Evolutionary conservation across 305 asterid genomes (phyloP), one percentile per base, ranked within the genome.

Genomic region (Solanum chacoense): DNA sequence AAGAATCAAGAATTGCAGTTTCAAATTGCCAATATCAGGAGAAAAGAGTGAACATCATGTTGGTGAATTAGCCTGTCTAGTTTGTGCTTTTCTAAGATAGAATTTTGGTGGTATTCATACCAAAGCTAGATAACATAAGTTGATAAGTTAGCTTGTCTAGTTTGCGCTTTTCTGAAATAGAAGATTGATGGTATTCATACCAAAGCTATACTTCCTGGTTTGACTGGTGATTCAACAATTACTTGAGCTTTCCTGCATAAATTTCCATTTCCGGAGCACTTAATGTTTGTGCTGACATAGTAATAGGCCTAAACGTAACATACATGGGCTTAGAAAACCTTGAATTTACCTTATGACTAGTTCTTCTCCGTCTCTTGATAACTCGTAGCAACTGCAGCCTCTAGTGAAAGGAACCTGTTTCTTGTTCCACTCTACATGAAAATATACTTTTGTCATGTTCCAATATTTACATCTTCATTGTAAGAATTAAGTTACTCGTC

Each of bases 351-450:
- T 90, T 90, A 96, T 94, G 88, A 95, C 91, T 73, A 94, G 89
- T 90, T 91, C 90, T 85, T 94, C 92, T 37, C 90, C 90, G 2
- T 91, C 88, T 24, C 88, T 91, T 87, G 94, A 91, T 86, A 94
- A 89, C 81, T 92, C 91, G 84, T 85, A 96, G 89, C 83, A 88
- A 94, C 96, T 93, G 94, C 94, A 93, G 65, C 99, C 98, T 93
- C 92, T 92, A 78, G 95, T 94, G 89, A 93, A 92, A 74, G 98
- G 98, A 76, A 95, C 92, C 91, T 90, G 94, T 88, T 91, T 93
- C 84, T 89, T 91, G 89, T 92, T 93, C 98, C 98, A 96, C 29
- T 94, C 99, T 96, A 93, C 92, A 90, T 37, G 88, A 42, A 88
- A 63, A 78, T 76, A 40, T 29, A 16, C 74, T 80, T 55, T 69